Evolutionary conservation across 176 grass and related monocot genomes (phyloP), one percentile per base, ranked within the genome.

Genomic region (Carex scoparia): DNA sequence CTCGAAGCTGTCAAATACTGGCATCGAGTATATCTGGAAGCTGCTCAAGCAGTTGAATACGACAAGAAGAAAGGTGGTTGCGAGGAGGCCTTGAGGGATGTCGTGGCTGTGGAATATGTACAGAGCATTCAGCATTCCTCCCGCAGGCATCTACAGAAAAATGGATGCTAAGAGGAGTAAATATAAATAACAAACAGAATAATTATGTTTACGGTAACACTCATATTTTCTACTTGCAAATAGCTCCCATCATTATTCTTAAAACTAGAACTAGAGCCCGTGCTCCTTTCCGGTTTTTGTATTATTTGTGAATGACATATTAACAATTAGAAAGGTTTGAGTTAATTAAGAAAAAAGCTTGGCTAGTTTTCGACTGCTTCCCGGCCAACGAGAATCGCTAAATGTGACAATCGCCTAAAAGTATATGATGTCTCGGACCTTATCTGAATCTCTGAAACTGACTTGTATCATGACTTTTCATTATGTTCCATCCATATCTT

Each of bases 1-100:
- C 75, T 98, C 96, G 0, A 98, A 98, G 77, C 93, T 95, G 81
- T 98, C 96, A 5, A 95, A 98, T 13, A 98, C 96, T 0, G 96
- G 96, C 96, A 98, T 98, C 11, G 96, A 98, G 84, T 98, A 98
- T 86, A 98, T 98, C 86, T 98, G 96, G 91, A 98, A 98, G 79
- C 93, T 95, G 84, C 96, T 98, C 65, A 98, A 86, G 87, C 96
- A 98, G 64, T 98, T 98, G 66, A 98, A 94, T 82, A 98, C 93
- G 5, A 98, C 93, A 1, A 98, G 85, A 81, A 98, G 88, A 84
- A 90, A 98, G 1, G 96, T 98, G 5, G 81, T 85, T 0, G 96
- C 96, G 0, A 98, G 86, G 69, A 98, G 79, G 44, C 88, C 88
- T 30, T 87, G 85, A 1, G 93, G 87, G 82, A 92, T 93, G 70